Base-by-base conservation (phyloP, 1,284 basidiomycete species). In the Malassezia nana region DNA sequence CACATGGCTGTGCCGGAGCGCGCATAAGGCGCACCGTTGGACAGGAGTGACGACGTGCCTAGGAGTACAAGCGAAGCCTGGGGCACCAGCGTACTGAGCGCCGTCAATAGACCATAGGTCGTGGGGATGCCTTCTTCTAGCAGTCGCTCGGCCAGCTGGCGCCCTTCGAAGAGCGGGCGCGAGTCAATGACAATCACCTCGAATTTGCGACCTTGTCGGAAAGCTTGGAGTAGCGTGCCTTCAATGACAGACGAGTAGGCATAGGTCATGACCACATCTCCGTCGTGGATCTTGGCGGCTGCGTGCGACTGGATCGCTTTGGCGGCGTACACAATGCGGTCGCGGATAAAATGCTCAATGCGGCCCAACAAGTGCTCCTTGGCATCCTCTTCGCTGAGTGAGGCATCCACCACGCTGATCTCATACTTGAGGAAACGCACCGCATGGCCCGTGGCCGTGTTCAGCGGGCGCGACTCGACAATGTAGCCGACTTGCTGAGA, bases 111-210 rank as follows among this genome's bases (percentile, higher is more conserved):
- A 24, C 87, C 82, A 75, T 98, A 98, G 44, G 89, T 90, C 76
- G 88, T 91, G 4, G 85, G 84, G 45, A 98, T 86, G 7, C 83
- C 80, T 13, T 81, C 81, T 8, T 81, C 78, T 3, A 84, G 81
- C 5, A 98, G 79, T 1, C 83, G 81, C 44, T 80, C 79, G 6
- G 96, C 79, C 0, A 94, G 77, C 12, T 59, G 50, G 66, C 59
- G 60, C 84, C 90, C 92, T 80, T 98, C 92, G 22, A 89, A 79
- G 66, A 96, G 81, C 0, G 92, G 94, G 57, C 88, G 79, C 32
- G 90, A 90, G 75, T 98, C 94, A n/a, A 96, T 84, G 2, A 95
- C 82, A 46, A 95, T 83, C 13, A 95, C 92, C 2, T 84, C 86
- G 72, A 99, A 95, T 41, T 80, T 78, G 67, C 85, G 75, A 57